These are phyloP conservation scores for Cladorrhinum sp. DNA, from an alignment of 2,329 filamentous ascomycete species.

Conservation along the genomic window DNA sequence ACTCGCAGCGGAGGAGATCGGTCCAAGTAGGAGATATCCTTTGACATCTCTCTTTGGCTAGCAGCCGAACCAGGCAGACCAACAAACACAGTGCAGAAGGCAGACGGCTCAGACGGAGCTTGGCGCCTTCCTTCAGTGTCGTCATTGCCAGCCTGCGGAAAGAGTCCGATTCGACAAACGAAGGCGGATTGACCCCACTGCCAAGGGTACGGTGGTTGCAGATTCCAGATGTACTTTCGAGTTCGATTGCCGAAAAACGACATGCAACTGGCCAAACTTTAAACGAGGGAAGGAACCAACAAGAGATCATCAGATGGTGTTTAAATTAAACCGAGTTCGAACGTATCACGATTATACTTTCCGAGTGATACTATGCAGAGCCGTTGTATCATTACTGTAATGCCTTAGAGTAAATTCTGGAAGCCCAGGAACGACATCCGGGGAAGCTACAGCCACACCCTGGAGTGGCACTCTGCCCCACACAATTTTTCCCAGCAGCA, in stretches of 20 bases:
- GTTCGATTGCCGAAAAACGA: not conserved
- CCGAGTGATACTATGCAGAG: not conserved
- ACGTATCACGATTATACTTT: not conserved
- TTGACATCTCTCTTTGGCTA: not conserved
- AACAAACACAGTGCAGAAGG: not conserved
- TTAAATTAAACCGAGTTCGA: not conserved
- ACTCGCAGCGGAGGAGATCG: no score
- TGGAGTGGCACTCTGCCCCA: not conserved
- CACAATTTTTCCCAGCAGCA: constrained; percentile 8
- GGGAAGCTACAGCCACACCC: not conserved
- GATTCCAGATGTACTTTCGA: not conserved
- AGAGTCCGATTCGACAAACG: constrained; percentile 16
- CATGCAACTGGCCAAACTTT: not conserved
- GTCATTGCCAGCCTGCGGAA: constrained; percentile 9
- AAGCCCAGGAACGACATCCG: no score
- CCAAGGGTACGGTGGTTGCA: constrained; percentile 9
- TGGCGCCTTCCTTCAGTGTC: not conserved
- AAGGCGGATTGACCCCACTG: not conserved
- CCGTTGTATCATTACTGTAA: not conserved
- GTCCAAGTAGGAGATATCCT: not conserved
- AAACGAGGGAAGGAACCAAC: not conserved
- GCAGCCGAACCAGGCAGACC: not conserved
- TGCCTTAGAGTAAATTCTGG: no score
- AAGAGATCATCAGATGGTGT: not conserved
- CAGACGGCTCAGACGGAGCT: not conserved